Base-by-base conservation (phyloP, 1,284 basidiomycete genomes). In the Cryptococcus sp. region DNA sequence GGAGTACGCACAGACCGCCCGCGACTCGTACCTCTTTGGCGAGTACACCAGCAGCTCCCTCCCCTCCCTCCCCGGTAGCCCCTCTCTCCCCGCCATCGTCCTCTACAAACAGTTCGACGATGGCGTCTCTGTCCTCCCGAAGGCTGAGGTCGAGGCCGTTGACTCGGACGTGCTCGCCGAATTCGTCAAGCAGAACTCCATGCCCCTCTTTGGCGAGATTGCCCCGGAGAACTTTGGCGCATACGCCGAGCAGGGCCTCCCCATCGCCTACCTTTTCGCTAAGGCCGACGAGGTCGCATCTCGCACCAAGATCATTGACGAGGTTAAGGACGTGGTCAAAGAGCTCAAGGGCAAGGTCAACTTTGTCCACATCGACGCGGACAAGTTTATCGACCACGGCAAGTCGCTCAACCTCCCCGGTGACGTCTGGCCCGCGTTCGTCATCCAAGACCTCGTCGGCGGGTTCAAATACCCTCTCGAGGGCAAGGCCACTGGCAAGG, bases 291-390 rank as follows among this genome's bases (percentile, higher is more conserved):
- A 85, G 62, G 60, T 57, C 13, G 39, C 61, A 18, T 81, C 82
- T 59, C 87, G 84, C 68, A 82, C 88, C 23, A 80, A 80, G 46
- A 78, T 87, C 55, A 81, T 95, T 63, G 85, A 87, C 45, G 79
- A 82, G 53, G 77, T 98, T 67, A 84, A 82, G 68, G 84, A 89
- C 2, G 74, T 95, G 55, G 94, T 95, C 28, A 81, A 85, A 60
- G 84, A 85, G 72, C 83, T 85, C 82, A 92, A 90, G 79, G 84
- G 86, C 71, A 87, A 90, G 79, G 70, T 98, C 74, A 98, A 96
- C 86, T 95, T 98, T 78, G 95, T 98, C 64, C 96, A 87, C 87
- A 98, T 99, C 69, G 96, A 99, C 77, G 93, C 90, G 21, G 80
- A 87, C 80, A 93, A 92, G 79, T 99, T 94, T 71, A 86, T 84